Percentiles rank a stretch among this genome's conserved stretches.
These are phyloP conservation scores for Aspergillus fischeri DNA, from an alignment of 2,329 filamentous ascomycete genomes.

Conservation along the genomic window DNA sequence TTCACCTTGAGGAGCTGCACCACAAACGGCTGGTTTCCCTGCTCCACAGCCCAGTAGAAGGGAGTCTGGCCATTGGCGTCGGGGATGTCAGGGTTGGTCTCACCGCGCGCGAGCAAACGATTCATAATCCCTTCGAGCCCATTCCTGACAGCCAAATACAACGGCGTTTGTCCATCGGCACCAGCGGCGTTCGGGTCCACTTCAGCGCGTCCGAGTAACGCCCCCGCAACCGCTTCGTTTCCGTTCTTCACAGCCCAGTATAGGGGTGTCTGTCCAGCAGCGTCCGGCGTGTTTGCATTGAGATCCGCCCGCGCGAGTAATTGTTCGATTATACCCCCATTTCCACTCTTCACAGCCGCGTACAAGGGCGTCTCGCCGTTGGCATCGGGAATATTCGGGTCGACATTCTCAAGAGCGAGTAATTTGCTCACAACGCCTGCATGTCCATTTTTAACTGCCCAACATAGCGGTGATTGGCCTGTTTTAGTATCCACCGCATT, in stretches of 20 bases:
- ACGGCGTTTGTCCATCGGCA: conserved; percentile 6
- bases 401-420: conserved; percentile 9
- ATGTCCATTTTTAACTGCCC: conserved; percentile 16
- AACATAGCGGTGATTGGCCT: conserved; percentile 17
- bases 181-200: conserved; percentile 12
- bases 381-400: conserved; percentile 13
- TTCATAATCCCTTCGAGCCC: conserved; percentile 18
- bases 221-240: conserved; percentile 15
- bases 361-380: conserved; percentile 15
- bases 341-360: conserved; percentile 8
- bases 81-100: conserved; percentile 4
- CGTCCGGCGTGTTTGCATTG: conserved; percentile 8
- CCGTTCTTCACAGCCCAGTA: conserved; percentile 16
- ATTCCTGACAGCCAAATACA: conserved; percentile 12
- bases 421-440: conserved; percentile 12
- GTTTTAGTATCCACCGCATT: conserved; percentile 10
- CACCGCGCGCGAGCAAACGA: conserved; percentile 10
- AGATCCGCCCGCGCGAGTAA: conserved; percentile 14
- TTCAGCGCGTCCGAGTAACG: conserved; percentile 15
- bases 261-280: conserved; percentile 11
- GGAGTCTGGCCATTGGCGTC: conserved; percentile 1
- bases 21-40: conserved; percentile 3
- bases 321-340: conserved; percentile 10
- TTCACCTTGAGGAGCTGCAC: conserved; percentile 8
- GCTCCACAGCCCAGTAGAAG: conserved; percentile 4